phyloP scores from a whole-genome alignment of 2,329 filamentous ascomycete genomes.

The Neonectria magnoliae region DNA sequence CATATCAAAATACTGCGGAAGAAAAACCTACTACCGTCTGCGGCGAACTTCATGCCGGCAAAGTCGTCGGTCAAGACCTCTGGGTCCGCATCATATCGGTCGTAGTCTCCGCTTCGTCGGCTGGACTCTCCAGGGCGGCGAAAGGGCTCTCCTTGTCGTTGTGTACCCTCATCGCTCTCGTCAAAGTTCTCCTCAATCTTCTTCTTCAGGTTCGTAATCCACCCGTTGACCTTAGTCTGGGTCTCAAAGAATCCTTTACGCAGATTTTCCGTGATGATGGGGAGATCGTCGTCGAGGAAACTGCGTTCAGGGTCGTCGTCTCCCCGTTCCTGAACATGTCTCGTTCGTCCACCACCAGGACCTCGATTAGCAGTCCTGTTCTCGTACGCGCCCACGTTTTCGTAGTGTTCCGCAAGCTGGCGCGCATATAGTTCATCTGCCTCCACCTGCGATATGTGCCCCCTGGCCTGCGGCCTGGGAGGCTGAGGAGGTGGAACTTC shows the following conservation, averaged over 20 bases:
- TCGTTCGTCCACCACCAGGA: constrained; percentile 43
- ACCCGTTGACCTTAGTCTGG: constrained; percentile 90
- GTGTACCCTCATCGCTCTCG: constrained; percentile 66
- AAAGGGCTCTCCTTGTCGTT: constrained; percentile 44
- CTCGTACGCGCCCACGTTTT: constrained; percentile 69
- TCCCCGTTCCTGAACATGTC: constrained; percentile 50
- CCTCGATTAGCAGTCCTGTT: constrained; percentile 61
- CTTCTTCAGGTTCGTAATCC: constrained; percentile 93
- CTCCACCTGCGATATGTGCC: constrained; percentile 82
- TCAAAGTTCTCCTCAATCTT: constrained; percentile 89
- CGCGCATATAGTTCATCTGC: constrained; percentile 92
- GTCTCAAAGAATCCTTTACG: constrained; percentile 95
- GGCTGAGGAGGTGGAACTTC: constrained; percentile 77
- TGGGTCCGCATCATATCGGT: constrained; percentile 94
- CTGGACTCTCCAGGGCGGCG: constrained; percentile 69
- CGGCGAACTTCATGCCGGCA: constrained; percentile 71
- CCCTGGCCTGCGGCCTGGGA: constrained; percentile 74
- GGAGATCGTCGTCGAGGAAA: constrained; percentile 96
- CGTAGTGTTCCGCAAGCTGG: constrained; percentile 91
- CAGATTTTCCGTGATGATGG: constrained; percentile 91
- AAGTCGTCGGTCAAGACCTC: constrained; percentile 92
- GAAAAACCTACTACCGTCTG: constrained; percentile 66
- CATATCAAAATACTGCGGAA: background rate
- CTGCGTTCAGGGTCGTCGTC: constrained; percentile 80
- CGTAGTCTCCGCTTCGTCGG: constrained; percentile 84